A percentile compares a stretch with the other conserved stretches of the same genome.
Conservation (phyloP, 1,139 yeast species). For the Yamadazyma mexicana region DNA sequence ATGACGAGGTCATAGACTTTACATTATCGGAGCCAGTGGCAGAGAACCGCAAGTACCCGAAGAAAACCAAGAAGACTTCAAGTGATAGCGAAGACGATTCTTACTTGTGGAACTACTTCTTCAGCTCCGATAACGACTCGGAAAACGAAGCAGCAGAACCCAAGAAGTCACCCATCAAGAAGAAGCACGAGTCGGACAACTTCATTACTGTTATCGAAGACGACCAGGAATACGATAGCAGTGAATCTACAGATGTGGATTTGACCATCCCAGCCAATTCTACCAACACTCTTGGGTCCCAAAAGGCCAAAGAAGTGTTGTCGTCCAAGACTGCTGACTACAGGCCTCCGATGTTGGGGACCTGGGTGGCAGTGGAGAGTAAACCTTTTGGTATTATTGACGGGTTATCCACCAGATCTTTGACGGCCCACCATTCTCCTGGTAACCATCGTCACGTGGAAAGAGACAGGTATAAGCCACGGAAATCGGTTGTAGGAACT, state of each 20-base stretch:
- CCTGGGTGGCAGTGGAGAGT: conserved; percentile 79
- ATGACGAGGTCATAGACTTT: conserved; percentile 34
- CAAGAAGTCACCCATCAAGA: conserved; percentile 2
- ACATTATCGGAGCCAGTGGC: conserved; percentile 19
- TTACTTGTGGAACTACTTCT: conserved; percentile 56
- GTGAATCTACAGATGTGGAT: conserved; percentile 94
- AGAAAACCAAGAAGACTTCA: conserved; percentile 13
- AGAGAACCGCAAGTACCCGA: conserved; percentile 10
- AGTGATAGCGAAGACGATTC: conserved; percentile 46
- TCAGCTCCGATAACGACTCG: conserved; percentile 44
- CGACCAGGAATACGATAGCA: conserved; percentile 42
- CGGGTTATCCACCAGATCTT: conserved; percentile 83
- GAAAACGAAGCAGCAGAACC: conserved; percentile 26
- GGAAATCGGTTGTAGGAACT: conserved; percentile 22
- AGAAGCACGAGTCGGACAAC: conserved; percentile 4
- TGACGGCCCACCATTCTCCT: conserved; percentile 23
- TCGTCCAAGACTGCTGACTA: conserved; percentile 82
- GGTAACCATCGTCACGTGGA: conserved; percentile 5
- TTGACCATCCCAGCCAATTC: conserved; percentile 61
- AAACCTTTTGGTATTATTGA: conserved; percentile 94
- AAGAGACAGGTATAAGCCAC: conserved; percentile 17
- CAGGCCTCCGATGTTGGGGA: conserved; percentile 88
- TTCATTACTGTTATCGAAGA: conserved; percentile 10
- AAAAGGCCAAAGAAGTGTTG: conserved; percentile 83
- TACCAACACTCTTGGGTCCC: conserved; percentile 59